Evolutionary conservation across 805 yeast species (phyloP).

Genomic region (Candida pseudofarinosa): DNA sequence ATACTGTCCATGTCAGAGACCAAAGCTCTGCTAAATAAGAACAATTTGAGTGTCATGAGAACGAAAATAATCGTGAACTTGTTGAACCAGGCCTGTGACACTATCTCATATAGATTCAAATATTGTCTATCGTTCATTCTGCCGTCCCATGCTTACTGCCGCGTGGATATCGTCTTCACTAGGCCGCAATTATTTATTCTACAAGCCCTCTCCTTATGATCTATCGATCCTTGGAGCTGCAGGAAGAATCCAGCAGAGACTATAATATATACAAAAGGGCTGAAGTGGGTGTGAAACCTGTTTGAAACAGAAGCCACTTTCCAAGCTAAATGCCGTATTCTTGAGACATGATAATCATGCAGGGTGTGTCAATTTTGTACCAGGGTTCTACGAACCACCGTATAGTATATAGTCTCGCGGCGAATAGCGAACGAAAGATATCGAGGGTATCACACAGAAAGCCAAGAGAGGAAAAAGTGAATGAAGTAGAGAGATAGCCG

Average conservation of each 20-base stretch:
- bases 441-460: too few species aligned
- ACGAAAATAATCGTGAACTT: conserved; percentile 54
- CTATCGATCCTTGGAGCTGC: too few species aligned
- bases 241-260: too few species aligned
- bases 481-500: too few species aligned
- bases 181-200: too few species aligned
- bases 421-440: too few species aligned
- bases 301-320: background rate
- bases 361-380: background rate
- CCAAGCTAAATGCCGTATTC: background rate
- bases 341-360: background rate
- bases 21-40: conserved; percentile 48
- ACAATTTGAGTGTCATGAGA: conserved; percentile 56
- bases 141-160: background rate
- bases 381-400: too few species aligned
- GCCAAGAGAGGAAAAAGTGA: too few species aligned
- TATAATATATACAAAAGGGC: background rate
- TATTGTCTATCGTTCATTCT: conserved; percentile 18
- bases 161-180: too few species aligned
- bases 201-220: too few species aligned
- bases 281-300: background rate
- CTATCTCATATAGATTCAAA: conserved; percentile 46
- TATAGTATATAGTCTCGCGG: too few species aligned
- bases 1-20: conserved; percentile 37
- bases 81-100: conserved; percentile 67